phyloP scores from a whole-genome alignment of 164 flowering plant species.

The Kingdonia uniflora region DNA sequence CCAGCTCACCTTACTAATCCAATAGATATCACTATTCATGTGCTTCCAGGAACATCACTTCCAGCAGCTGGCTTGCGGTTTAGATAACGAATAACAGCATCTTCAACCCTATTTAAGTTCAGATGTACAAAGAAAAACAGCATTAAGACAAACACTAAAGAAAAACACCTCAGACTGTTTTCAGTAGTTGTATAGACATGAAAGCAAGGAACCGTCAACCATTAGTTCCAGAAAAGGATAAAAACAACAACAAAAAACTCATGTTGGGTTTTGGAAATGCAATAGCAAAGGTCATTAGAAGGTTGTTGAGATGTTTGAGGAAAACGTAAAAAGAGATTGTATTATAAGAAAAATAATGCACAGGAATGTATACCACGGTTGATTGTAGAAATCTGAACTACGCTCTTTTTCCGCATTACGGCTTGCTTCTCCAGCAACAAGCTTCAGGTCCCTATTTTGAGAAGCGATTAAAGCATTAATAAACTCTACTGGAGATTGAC shows the following conservation, averaged over 20 bases:
- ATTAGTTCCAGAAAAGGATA: too few species aligned
- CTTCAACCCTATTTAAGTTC: slow-evolving; percentile 57
- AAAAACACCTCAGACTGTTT: neutral
- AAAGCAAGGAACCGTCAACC: too few species aligned
- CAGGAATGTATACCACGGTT: slow-evolving; percentile 53
- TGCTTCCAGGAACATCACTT: slow-evolving; percentile 56
- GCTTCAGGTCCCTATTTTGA: slow-evolving; percentile 75
- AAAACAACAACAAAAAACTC: too few species aligned
- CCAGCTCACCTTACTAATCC: too few species aligned
- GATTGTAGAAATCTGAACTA: slow-evolving; percentile 61
- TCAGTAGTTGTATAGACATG: too few species aligned
- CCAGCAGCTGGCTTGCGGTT: slow-evolving; percentile 70
- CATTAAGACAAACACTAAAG: neutral
- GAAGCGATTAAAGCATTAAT: slow-evolving; percentile 72
- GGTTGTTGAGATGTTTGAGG: too few species aligned
- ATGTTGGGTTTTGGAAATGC: neutral
- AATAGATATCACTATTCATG: slow-evolving; percentile 14
- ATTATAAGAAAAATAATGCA: neutral
- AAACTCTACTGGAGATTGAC: slow-evolving; percentile 92
- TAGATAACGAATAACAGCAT: slow-evolving; percentile 81
- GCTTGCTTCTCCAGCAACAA: slow-evolving; percentile 62
- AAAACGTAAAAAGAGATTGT: too few species aligned
- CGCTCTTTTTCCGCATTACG: slow-evolving; percentile 61
- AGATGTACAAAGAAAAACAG: slow-evolving; percentile 1
- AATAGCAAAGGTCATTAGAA: neutral